Evolutionary conservation across 2,329 filamentous ascomycete species (phyloP).

Genomic region (Aureobasidium lini): DNA sequence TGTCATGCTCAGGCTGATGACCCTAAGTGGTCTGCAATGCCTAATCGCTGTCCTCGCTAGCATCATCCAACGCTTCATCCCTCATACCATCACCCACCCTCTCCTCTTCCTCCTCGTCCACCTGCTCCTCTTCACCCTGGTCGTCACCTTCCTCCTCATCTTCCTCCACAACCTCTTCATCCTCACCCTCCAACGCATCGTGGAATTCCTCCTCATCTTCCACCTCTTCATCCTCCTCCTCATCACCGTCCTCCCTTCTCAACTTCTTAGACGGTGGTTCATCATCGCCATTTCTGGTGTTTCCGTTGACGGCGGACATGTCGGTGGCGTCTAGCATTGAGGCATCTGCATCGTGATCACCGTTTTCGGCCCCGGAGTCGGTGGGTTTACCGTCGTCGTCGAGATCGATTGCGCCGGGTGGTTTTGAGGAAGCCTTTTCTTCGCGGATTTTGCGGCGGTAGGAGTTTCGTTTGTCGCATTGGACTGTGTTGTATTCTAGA

Average conservation of each 20-base stretch:
- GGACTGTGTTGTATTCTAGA: conserved; percentile 63
- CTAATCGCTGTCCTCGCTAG: conserved; percentile 26
- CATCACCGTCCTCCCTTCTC: conserved; percentile 33
- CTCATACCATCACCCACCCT: conserved; percentile 46
- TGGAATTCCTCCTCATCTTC: conserved; percentile 39
- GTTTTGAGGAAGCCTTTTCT: conserved; percentile 42
- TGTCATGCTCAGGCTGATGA: too few species aligned
- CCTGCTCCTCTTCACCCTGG: conserved; percentile 37
- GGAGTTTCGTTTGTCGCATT: conserved; percentile 65
- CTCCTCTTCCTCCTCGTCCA: conserved; percentile 53
- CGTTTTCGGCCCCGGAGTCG: conserved; percentile 36
- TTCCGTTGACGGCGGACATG: conserved; percentile 26
- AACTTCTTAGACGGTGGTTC: conserved; percentile 46
- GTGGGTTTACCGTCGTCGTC: conserved; percentile 49
- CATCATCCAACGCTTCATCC: conserved; percentile 29
- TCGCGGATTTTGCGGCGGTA: conserved; percentile 64
- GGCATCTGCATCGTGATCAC: conserved; percentile 17
- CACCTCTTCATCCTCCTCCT: conserved; percentile 27
- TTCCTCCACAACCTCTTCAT: conserved; percentile 43
- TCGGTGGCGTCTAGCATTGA: conserved; percentile 16
- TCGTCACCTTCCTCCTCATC: conserved; percentile 47
- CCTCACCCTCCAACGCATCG: conserved; percentile 38
- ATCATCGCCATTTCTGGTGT: conserved; percentile 34
- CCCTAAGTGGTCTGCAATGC: background rate
- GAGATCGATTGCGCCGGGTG: background rate